Evolutionary conservation across 192 early-diverging fungal species (phyloP), one percentile per base, ranked within the genome.

Genomic region (Backusella luteola): DNA sequence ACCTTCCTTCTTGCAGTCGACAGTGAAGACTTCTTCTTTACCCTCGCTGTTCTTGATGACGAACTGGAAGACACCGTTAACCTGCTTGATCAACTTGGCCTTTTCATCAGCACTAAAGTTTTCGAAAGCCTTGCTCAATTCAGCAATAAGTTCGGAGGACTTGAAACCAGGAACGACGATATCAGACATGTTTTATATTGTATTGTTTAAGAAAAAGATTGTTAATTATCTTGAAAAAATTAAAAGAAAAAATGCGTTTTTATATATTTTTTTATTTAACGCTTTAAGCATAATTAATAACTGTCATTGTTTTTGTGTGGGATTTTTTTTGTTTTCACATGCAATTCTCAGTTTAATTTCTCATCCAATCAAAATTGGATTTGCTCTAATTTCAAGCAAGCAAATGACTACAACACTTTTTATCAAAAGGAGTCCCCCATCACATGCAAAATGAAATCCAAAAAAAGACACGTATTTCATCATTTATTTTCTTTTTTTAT

Each of bases 31-130:
- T 81, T 92, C 89, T 42, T 84, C 80, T 73, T 93, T 87, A 34
- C 89, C 90, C 26, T 85, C 85, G 3, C 81, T 84, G 81, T 94
- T 96, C 73, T 88, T 91, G 77, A 98, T 85, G 74, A 96, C 91
- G 79, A 99, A 91, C 83, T 94, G 91, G 87, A 97, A 96, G 34
- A 96, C 81, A n/a, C 93, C 94, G 73, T 97, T 97, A 35, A 90
- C 87, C 72, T 81, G 44, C 72, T 90, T 90, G 41, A 96, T 84
- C 73, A 82, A 77, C 6, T 84, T 80, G 17, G 90, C 78, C 72
- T 92, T 87, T 59, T 90, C 84, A 66, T 91, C 92, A 69, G 85
- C 89, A 46, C 85, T 80, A 26, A 91, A 86, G 3, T 81, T 77
- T 23, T 86, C 80, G 71, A 92, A 87, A 19, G 87, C 81, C 35